Percentiles rank a stretch among this genome's conserved stretches.
These are phyloP conservation scores for Nannochloropsis gaditana DNA, from an alignment of 108 stramenopile species.

Conservation along the genomic window DNA sequence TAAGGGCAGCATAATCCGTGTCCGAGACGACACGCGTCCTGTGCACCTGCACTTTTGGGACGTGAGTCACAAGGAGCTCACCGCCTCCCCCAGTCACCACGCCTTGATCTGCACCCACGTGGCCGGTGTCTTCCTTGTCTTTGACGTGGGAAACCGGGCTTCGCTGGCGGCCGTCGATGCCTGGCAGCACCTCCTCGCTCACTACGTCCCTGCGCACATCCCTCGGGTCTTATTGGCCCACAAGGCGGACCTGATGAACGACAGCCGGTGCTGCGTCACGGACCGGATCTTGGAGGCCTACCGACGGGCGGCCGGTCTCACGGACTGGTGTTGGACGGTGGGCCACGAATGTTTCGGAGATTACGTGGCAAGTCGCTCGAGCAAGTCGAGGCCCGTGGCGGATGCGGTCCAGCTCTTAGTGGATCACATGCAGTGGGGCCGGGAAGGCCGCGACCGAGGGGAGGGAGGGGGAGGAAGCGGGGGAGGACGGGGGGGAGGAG, in stretches of 20 bases:
- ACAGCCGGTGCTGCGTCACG: constrained; percentile 26
- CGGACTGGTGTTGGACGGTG: constrained; percentile 50
- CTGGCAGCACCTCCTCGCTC: not conserved
- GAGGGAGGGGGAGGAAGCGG: not conserved
- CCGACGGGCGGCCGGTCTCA: constrained; percentile 31
- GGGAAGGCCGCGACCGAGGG: not conserved
- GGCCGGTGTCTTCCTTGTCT: constrained; percentile 31
- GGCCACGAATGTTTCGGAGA: constrained; percentile 47
- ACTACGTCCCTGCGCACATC: constrained; percentile 31
- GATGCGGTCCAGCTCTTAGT: not conserved
- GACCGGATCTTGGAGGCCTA: constrained; percentile 30
- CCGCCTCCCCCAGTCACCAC: constrained; percentile 39
- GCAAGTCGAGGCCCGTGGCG: not conserved
- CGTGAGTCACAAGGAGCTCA: constrained; percentile 33
- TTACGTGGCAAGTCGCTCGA: constrained; percentile 31
- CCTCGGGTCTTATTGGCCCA: constrained; percentile 40
- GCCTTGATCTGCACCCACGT: constrained; percentile 31
- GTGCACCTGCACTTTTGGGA: constrained; percentile 42
- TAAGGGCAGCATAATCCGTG: not conserved
- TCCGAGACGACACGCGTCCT: constrained; percentile 22
- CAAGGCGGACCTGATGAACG: constrained; percentile 38
- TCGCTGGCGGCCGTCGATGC: constrained; percentile 40
- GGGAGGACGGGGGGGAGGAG: not conserved
- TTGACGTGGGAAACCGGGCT: constrained; percentile 36
- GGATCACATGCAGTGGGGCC: not conserved